phyloP scores from a whole-genome alignment of 352 stramenopile species.

The Phytophthora europaea region DNA sequence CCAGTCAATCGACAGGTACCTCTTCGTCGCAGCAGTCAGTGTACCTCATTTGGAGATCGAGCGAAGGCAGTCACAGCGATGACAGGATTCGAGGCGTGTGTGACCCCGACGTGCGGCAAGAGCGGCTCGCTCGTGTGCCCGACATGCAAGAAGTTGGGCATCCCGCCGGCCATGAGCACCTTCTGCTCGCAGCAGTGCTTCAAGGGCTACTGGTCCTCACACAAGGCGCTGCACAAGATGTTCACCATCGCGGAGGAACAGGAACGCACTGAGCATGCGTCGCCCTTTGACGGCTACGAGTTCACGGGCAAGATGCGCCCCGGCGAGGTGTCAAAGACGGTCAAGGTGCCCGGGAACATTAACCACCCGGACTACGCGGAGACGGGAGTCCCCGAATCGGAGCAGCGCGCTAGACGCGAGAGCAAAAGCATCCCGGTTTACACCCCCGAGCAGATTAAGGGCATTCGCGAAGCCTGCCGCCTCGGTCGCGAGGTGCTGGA shows the following conservation, averaged over 20 bases:
- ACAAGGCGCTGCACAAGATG: slow-evolving; percentile 98
- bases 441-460: slow-evolving; percentile 92
- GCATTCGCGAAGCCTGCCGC: slow-evolving; percentile 92
- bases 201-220: slow-evolving; percentile 94
- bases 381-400: slow-evolving; percentile 74
- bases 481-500: slow-evolving; percentile 96
- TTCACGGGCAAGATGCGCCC: slow-evolving; percentile 92
- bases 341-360: slow-evolving; percentile 84
- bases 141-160: slow-evolving; percentile 92
- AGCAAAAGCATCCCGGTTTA: slow-evolving; percentile 93
- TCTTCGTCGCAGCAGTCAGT: background rate
- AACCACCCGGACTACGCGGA: slow-evolving; percentile 91
- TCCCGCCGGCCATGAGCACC: slow-evolving; percentile 85
- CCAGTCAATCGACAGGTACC: slow-evolving; percentile 1
- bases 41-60: slow-evolving; percentile 16
- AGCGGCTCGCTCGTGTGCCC: slow-evolving; percentile 89
- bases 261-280: slow-evolving; percentile 14
- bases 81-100: slow-evolving; percentile 49
- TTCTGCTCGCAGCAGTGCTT: slow-evolving; percentile 98
- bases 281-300: slow-evolving; percentile 73
- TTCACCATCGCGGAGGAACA: slow-evolving; percentile 77
- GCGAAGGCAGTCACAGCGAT: slow-evolving; percentile 10
- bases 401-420: slow-evolving; percentile 54
- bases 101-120: slow-evolving; percentile 84
- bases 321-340: slow-evolving; percentile 76